These are phyloP conservation scores for Coemansia javaensis DNA, from an alignment of 192 early-diverging fungal species.

Conservation along the genomic window DNA sequence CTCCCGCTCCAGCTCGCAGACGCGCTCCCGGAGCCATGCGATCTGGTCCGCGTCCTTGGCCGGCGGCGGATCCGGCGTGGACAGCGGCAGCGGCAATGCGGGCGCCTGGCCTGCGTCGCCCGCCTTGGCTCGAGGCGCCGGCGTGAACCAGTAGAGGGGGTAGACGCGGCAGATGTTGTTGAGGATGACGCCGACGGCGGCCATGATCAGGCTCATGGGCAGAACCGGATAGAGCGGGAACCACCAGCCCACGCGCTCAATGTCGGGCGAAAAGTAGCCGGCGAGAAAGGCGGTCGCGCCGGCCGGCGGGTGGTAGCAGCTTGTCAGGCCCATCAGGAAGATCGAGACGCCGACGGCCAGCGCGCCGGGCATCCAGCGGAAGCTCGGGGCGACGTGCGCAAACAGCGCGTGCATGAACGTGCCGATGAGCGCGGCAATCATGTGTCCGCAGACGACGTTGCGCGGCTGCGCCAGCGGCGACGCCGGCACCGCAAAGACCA, in stretches of 20 bases:
- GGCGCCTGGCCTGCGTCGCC: background rate
- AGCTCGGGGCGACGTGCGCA: constrained; percentile 14
- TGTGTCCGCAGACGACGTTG: constrained; percentile 34
- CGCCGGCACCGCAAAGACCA: constrained; percentile 36
- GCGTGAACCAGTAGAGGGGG: constrained; percentile 45
- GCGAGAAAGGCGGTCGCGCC: constrained; percentile 43
- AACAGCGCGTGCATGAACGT: constrained; percentile 43
- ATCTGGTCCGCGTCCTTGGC: background rate
- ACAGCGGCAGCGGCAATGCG: background rate
- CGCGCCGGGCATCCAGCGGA: constrained; percentile 40
- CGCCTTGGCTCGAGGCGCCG: constrained; percentile 10
- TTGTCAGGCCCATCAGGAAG: constrained; percentile 38
- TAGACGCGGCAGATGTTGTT: constrained; percentile 43
- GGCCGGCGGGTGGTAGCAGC: constrained; percentile 47
- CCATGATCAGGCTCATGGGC: constrained; percentile 30
- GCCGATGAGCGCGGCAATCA: constrained; percentile 32
- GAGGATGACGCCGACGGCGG: constrained; percentile 20
- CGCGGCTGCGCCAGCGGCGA: constrained; percentile 44
- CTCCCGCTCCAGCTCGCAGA: constrained; percentile 30
- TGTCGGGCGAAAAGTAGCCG: constrained; percentile 15
- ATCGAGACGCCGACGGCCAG: constrained; percentile 40
- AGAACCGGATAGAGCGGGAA: constrained; percentile 44
- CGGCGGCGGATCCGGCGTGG: too few relatives aligned
- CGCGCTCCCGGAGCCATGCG: constrained; percentile 27
- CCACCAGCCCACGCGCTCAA: constrained; percentile 41